These are phyloP conservation scores for Pseudopyricularia javanii DNA, from an alignment of 2,329 filamentous ascomycete genomes.

Conservation along the genomic window DNA sequence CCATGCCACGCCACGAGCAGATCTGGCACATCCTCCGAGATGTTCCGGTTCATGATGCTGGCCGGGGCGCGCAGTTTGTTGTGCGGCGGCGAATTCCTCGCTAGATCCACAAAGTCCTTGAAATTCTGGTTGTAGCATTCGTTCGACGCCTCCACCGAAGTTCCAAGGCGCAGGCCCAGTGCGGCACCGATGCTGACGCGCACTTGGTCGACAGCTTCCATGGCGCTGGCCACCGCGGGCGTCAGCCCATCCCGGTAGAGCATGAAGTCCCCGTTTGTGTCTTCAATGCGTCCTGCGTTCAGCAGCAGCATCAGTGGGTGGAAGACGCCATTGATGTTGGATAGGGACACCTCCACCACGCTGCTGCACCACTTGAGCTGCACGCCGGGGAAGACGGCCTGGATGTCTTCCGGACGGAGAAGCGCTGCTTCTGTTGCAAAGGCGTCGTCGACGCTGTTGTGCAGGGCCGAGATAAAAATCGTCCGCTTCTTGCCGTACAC, in stretches of 20 bases:
- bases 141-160: constrained; percentile 11
- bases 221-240: constrained; percentile 9
- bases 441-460: constrained; percentile 21
- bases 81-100: constrained; percentile 11
- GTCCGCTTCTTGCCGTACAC: constrained; percentile 9
- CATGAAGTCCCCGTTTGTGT: constrained; percentile 11
- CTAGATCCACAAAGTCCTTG: constrained; percentile 11
- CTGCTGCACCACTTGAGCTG: constrained; percentile 13
- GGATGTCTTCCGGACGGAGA: constrained; percentile 2
- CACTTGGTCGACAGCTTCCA: constrained; percentile 10
- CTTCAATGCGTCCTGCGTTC: constrained; percentile 15
- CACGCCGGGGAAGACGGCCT: constrained; percentile 9
- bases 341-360: constrained; percentile 12
- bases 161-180: constrained; percentile 10
- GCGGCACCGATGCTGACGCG: constrained; percentile 11
- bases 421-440: neutral
- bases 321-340: constrained; percentile 15
- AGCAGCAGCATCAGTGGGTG: constrained; percentile 15
- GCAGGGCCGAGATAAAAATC: constrained; percentile 79
- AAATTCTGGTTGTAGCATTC: constrained; percentile 13
- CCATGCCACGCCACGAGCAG: constrained; percentile 10
- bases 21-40: constrained; percentile 12
- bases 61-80: constrained; percentile 10
- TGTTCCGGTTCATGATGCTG: constrained; percentile 9
- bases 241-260: constrained; percentile 11